These are phyloP conservation scores for Phtheirospermum japonicum DNA, from an alignment of 257 asterid genomes.

Conservation along the genomic window DNA sequence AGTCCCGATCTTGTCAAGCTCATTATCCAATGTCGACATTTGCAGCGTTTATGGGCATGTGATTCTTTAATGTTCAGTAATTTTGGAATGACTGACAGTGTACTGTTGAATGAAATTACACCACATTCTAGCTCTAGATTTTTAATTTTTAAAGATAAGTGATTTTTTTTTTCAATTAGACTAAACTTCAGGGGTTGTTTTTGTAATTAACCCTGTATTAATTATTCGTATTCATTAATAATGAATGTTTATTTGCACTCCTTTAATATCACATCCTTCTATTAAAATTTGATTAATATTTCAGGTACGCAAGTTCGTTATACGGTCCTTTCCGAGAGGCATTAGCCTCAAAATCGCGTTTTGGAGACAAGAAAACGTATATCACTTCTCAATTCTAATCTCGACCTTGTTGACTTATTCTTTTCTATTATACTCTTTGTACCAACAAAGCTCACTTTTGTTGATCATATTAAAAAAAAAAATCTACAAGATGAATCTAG, in stretches of 20 bases:
- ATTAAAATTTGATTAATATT: conserved; percentile 23
- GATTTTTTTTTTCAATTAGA: too few species aligned
- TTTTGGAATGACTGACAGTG: too few species aligned
- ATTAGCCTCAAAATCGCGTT: conserved; percentile 90
- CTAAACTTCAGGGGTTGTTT: too few species aligned
- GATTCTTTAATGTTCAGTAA: too few species aligned
- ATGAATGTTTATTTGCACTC: conserved; percentile 9
- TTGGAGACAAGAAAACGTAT: conserved; percentile 97
- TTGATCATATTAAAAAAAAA: conserved; percentile 37
- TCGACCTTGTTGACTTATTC: neutral
- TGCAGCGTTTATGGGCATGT: too few species aligned
- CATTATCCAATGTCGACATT: too few species aligned
- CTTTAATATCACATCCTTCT: too few species aligned
- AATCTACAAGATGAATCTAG: conserved; percentile 91
- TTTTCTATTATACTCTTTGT: conserved; percentile 2
- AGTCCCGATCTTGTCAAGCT: too few species aligned
- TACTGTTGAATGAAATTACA: too few species aligned
- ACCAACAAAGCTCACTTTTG: conserved; percentile 18
- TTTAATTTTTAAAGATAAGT: too few species aligned
- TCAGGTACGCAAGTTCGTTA: conserved; percentile 94
- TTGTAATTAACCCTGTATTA: too few species aligned
- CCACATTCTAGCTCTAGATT: too few species aligned
- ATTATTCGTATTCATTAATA: conserved; percentile 1
- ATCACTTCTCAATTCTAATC: conserved; percentile 13
- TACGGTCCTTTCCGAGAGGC: conserved; percentile 99